Evolutionary conservation across 768 basidiomycete genomes (phyloP), one percentile per base, ranked within the genome.

Genomic region (Serendipita sp.): DNA sequence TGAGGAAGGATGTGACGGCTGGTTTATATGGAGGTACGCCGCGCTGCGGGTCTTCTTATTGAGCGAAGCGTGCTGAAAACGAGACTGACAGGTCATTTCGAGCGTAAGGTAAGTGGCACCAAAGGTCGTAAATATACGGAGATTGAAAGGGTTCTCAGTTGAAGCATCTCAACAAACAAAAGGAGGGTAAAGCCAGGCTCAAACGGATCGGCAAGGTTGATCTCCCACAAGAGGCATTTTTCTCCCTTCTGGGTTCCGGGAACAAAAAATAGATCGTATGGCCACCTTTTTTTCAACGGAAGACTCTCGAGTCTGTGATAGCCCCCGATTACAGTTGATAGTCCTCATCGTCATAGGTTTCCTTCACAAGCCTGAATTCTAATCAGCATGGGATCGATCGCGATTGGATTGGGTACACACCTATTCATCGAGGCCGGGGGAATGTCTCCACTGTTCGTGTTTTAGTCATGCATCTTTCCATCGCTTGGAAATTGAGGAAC

Each of bases 211-310:
- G 93, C 38, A 84, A 77, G 63, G 90, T 97, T 60, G 85, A 91
- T 65, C 81, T 99, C 43, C 93, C 94, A 31, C 92, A 96, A 69
- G 91, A 94, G 69, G 95, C 94, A 1, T 98, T 99, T 79, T 96
- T 88, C 72, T 82, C 90, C 65, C 85, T 97, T 61, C 76, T 98
- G 65, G 82, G 83, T 69, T 79, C 79, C 50, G 85, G 81, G 69
- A 75, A 75, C 64, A 66, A 65, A 45, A 43, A 28, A 62, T 22
- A 38, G 45, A n/a, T n/a, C n/a, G n/a, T n/a, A n/a, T n/a, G n/a
- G n/a, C n/a, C n/a, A n/a, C n/a, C n/a, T n/a, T n/a, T n/a, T n/a
- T n/a, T 42, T 20, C 42, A 11, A 20, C 20, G 42, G 42, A 11
- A 20, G 42, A 42, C 42, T 42, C 42, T 20, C 42, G 42, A 11